phyloP scores from a whole-genome alignment of 208 protist species.

The Acanthamoeba divionensis region DNA sequence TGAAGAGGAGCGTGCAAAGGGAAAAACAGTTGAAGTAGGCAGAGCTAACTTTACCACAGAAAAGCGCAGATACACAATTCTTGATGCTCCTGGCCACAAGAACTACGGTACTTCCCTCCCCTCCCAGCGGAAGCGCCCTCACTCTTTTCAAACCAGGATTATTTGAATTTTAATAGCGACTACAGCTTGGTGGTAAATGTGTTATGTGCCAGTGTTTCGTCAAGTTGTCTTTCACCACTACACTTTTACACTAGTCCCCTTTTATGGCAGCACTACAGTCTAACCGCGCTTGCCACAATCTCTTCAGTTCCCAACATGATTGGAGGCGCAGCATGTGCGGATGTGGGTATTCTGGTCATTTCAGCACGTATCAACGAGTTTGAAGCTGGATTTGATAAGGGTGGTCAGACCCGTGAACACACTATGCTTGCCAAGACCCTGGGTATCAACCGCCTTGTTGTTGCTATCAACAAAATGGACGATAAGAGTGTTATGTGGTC shows the following conservation, averaged over 20 bases:
- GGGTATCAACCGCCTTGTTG: conserved; percentile 94
- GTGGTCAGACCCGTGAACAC: conserved; percentile 98
- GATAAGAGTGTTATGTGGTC: conserved; percentile 92
- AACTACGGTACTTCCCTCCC: conserved; percentile 87
- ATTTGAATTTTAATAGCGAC: no score
- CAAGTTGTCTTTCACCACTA: no score
- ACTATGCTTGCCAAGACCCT: conserved; percentile 97
- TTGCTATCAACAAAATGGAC: conserved; percentile 99
- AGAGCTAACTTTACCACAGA: conserved; percentile 94
- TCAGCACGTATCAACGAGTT: conserved; percentile 97
- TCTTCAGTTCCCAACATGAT: conserved; percentile 97
- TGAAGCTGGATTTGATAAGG: conserved; percentile 97
- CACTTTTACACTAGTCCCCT: neutral
- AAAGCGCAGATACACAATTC: conserved; percentile 91
- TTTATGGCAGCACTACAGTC: neutral
- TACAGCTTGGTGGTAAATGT: no score
- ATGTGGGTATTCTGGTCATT: conserved; percentile 97
- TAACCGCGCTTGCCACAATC: conserved; percentile 13
- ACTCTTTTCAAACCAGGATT: no score
- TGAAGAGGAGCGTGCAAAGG: conserved; percentile 78
- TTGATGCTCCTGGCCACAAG: conserved; percentile 99
- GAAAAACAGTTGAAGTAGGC: conserved; percentile 97
- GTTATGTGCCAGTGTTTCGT: no score
- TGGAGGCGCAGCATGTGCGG: conserved; percentile 95
- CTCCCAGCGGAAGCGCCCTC: no score